Conservation (phyloP, 1,284 basidiomycete species). For the Porodaedalea pini region DNA sequence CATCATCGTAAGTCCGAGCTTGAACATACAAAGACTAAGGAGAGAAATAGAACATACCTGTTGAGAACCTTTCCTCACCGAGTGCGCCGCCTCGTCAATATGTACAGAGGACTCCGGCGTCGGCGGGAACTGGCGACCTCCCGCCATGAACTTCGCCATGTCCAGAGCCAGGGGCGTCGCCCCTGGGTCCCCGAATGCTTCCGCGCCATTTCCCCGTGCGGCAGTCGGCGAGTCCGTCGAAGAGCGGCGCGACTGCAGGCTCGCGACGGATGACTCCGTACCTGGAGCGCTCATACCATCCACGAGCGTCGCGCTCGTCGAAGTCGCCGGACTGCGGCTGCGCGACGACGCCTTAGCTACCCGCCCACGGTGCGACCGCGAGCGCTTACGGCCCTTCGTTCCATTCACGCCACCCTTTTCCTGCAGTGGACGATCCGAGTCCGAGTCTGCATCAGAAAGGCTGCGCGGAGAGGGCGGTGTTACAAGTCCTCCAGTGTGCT, state of each 20-base stretch:
- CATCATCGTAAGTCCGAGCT: background rate
- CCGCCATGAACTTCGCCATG: slow-evolving; percentile 12
- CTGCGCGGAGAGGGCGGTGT: slow-evolving; percentile 73
- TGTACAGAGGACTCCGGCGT: slow-evolving; percentile 16
- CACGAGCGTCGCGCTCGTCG: slow-evolving; percentile 19
- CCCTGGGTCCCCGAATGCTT: background rate
- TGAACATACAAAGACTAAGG: background rate
- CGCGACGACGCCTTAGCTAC: slow-evolving; percentile 12
- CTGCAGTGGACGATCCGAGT: slow-evolving; percentile 35
- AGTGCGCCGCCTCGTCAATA: slow-evolving; percentile 3
- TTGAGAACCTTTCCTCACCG: slow-evolving; percentile 5
- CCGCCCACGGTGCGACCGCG: slow-evolving; percentile 16
- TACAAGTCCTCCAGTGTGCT: slow-evolving; percentile 45
- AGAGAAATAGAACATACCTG: slow-evolving; percentile 1
- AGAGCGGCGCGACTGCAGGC: slow-evolving; percentile 17
- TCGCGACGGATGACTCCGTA: slow-evolving; percentile 19
- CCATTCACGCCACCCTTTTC: background rate
- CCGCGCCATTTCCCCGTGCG: background rate
- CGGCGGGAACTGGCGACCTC: slow-evolving; percentile 1
- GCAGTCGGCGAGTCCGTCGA: slow-evolving; percentile 18
- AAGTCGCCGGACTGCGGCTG: slow-evolving; percentile 17
- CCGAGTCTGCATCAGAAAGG: slow-evolving; percentile 56
- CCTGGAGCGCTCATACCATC: slow-evolving; percentile 19
- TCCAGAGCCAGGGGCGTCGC: background rate
- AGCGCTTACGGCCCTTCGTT: slow-evolving; percentile 8